Evolutionary conservation across 1,284 basidiomycete species (phyloP).

Genomic region (Austroboletus novae-zelandiae): DNA sequence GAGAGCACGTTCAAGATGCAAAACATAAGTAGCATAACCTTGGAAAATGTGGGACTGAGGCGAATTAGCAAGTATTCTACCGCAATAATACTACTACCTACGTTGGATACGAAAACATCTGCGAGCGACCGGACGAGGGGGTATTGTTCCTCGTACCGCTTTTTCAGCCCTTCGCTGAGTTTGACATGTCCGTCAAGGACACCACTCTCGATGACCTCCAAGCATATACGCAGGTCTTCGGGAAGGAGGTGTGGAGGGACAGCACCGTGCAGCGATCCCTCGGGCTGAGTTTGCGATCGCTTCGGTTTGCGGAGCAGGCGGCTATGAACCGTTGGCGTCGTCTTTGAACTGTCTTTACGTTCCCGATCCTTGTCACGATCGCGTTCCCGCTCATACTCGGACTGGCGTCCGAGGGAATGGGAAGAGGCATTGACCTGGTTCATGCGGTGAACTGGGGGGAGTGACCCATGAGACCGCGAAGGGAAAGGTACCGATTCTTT

Average conservation of each 20-base stretch:
- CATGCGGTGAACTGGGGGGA: conserved; percentile 61
- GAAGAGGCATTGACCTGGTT: conserved; percentile 58
- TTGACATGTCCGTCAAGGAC: conserved; percentile 86
- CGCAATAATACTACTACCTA: conserved; percentile 44
- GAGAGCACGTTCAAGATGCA: conserved; percentile 87
- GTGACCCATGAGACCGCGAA: conserved; percentile 74
- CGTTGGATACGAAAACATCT: conserved; percentile 91
- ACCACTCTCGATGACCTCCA: conserved; percentile 81
- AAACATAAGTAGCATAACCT: conserved; percentile 88
- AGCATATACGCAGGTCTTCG: conserved; percentile 79
- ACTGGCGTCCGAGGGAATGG: conserved; percentile 66
- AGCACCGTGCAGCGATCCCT: conserved; percentile 48
- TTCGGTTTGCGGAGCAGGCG: conserved; percentile 66
- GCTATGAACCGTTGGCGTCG: conserved; percentile 38
- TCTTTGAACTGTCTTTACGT: conserved; percentile 48
- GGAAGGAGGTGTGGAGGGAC: conserved; percentile 77
- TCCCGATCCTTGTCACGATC: conserved; percentile 46
- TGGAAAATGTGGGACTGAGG: conserved; percentile 84
- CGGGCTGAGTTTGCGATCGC: conserved; percentile 55
- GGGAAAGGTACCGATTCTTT: conserved; percentile 64
- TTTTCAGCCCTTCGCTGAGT: conserved; percentile 77
- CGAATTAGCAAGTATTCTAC: conserved; percentile 13
- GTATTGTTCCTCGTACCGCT: conserved; percentile 90
- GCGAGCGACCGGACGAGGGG: conserved; percentile 88
- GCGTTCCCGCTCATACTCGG: conserved; percentile 40